Base-by-base conservation (phyloP, 2,329 filamentous ascomycete genomes). In the Aciculosporium take region DNA sequence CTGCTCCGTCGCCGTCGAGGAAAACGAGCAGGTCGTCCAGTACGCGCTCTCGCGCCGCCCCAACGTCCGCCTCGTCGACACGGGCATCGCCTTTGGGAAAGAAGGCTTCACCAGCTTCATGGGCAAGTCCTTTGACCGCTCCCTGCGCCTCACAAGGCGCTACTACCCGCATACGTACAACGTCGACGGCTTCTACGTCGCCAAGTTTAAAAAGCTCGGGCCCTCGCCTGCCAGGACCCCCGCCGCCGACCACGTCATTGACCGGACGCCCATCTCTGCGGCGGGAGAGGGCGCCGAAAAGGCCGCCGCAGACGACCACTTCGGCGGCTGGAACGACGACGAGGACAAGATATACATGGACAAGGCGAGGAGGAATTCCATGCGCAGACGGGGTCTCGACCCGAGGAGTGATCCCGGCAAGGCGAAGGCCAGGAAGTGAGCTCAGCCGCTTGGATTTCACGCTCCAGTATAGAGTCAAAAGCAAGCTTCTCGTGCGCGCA, bases 101-200 rank as follows among this genome's bases (percentile, higher is more conserved):
- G 85, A 94, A 54, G 91, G 91, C 17, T 96, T 96, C 71, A 86
- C 80, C 13, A 83, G 74, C 60, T 95, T 81, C 65, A 83, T 83
- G 69, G 84, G 87, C 64, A 96, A 96, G 71, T 78, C 76, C 45
- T 98, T 98, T 64, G 83, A 94, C 57, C 73, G 82, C 5, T 83
- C 76, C 50, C 76, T 98, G 68, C 84, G 81, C 56, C 69, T 88
- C 58, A 88, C 87, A 13, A 71, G 85, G 49, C 72, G 88, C 43
- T 94, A 86, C 68, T 94, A 93, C 64, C 86, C 87, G 1, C 86
- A 94, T 59, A 75, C 82, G 17, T 86, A 91, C 68, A 94, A 95
- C 65, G 87, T 98, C 27, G 91, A 96, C 60, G 91, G 91, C 49
- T 98, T 98, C 78, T 98, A 87, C 59, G 91, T 98, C 46, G 85